Percentiles rank a stretch among this genome's conserved stretches.
phyloP scores from a whole-genome alignment of 306 rosid species.

The Medicago arabica region DNA sequence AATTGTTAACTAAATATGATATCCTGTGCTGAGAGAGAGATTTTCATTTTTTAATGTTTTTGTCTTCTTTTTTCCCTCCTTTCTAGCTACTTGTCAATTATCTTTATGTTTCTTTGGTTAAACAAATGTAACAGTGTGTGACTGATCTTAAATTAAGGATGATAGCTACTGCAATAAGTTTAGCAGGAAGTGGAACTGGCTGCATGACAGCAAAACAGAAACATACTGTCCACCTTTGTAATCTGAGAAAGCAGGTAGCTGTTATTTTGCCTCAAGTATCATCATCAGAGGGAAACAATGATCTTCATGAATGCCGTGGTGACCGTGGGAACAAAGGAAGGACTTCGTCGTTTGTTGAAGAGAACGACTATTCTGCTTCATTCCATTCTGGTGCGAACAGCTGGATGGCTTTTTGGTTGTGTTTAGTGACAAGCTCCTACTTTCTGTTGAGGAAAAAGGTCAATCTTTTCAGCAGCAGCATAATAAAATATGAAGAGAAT shows the following conservation, averaged over 20 bases:
- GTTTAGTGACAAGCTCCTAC: conserved; percentile 37
- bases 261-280: no score
- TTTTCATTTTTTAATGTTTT: no score
- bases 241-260: conserved; percentile 38
- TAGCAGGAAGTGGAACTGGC: neutral
- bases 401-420: conserved; percentile 45
- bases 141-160: neutral
- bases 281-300: conserved; percentile 23
- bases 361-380: conserved; percentile 13
- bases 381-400: conserved; percentile 15
- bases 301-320: conserved; percentile 3
- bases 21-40: neutral
- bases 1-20: neutral
- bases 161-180: conserved; percentile 26
- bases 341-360: conserved; percentile 26
- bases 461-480: neutral
- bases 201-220: conserved; percentile 26
- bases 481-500: neutral
- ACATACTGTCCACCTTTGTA: conserved; percentile 26
- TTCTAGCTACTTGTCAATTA: neutral
- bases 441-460: conserved; percentile 21
- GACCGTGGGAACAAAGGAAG: neutral
- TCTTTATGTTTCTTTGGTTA: conserved; percentile 3
- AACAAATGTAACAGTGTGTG: conserved; percentile 42
- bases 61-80: no score